Base-by-base conservation (phyloP, 768 basidiomycete species). In the Mycena crocata region DNA sequence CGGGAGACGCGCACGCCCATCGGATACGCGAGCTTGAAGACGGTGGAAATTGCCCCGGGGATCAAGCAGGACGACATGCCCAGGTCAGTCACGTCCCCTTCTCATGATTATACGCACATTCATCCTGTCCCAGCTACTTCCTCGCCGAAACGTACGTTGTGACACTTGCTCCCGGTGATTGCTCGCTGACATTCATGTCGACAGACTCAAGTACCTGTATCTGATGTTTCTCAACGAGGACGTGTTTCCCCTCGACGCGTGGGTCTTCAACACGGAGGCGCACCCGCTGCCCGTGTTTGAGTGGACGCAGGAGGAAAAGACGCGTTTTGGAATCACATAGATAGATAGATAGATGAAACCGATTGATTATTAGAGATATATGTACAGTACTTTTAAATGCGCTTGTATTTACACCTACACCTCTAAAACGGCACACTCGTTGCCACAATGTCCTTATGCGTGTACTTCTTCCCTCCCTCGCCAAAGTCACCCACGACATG, bases 401-500 rank as follows among this genome's bases (percentile, higher is more conserved):
- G n/a, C n/a, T n/a, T n/a, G n/a, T 48, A 12, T 21, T 2, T 19
- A n/a, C 59, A 44, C 37, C 4, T 21, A 48, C 46, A 32, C 56
- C 12, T 42, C 23, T 51, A 70, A 21, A 66, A 66, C 30, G 60
- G 64, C 45, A 66, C 19, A 14, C 24, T 26, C 45, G 61, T 31
- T 19, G 45, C 21, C 24, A 31, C 54, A 52, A 70, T 67, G 30
- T 59, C 24, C 17, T 45, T 23, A 77, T 95, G 93, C 76, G 89
- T 93, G 75, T 89, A 98, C 71, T 80, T 81, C 77, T 88, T 93
- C 80, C 91, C 91, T 2, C 89, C 93, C 2, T 77, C 76, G 19
- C 93, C 95, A 77, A 95, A 96, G 73, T 98, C 96, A 7, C 88
- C 87, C 10, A 91, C 94, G n/a, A 93, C 80, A 73, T 98, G 96